Conservation (phyloP, 768 basidiomycete genomes). For the Tephrocybe sp. region DNA sequence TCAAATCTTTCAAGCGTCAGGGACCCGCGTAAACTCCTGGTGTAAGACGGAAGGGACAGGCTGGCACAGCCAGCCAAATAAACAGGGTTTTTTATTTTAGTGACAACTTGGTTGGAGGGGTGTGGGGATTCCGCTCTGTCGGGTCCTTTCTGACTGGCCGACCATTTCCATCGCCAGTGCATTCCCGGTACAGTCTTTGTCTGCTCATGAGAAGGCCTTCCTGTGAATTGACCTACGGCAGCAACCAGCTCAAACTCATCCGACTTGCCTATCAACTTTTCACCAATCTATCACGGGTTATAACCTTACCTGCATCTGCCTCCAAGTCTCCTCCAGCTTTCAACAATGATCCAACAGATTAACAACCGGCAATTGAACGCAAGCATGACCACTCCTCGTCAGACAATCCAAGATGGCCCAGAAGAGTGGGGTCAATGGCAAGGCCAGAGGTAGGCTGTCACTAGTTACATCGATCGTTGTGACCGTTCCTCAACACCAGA, state of each 20-base stretch:
- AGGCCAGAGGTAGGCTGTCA: conserved; percentile 51
- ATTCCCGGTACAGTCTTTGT: conserved; percentile 2
- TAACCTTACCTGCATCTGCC: conserved; percentile 12
- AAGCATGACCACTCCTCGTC: conserved; percentile 28
- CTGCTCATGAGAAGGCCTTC: conserved; percentile 21
- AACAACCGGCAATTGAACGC: conserved; percentile 42
- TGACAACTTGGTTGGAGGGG: too few species aligned
- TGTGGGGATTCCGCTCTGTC: conserved; percentile 39
- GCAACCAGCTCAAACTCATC: conserved; percentile 7
- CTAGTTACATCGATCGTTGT: conserved; percentile 8
- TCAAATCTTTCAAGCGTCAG: too few species aligned
- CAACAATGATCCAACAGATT: conserved; percentile 65
- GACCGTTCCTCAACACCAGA: conserved; percentile 13
- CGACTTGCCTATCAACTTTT: conserved; percentile 15
- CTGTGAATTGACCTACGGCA: conserved; percentile 14
- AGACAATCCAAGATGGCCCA: conserved; percentile 36
- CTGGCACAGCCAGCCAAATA: conserved; percentile 1
- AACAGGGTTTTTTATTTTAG: conserved; percentile 6
- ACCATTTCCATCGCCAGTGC: conserved; percentile 18
- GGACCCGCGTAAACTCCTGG: too few species aligned
- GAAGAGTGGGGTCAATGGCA: conserved; percentile 74
- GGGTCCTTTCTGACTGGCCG: conserved; percentile 32
- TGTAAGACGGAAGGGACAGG: too few species aligned
- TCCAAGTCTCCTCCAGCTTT: not conserved
- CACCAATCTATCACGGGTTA: conserved; percentile 8